Percentiles rank a stretch among this genome's conserved stretches.
These are phyloP conservation scores for Pyronema omphalodes DNA, from an alignment of 495 filamentous ascomycete genomes.

Conservation along the genomic window DNA sequence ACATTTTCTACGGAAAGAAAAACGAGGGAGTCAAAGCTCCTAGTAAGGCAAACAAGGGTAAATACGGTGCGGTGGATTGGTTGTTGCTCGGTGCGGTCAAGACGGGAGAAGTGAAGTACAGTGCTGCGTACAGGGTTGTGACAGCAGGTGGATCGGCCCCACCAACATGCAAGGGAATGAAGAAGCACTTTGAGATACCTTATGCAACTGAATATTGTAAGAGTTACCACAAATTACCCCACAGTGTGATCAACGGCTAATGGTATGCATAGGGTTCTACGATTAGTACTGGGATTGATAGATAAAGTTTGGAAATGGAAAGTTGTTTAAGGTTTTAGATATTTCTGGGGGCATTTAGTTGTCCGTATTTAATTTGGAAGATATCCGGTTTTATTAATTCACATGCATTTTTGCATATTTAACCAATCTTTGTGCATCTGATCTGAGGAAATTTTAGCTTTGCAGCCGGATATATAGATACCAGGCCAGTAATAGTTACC, in stretches of 20 bases:
- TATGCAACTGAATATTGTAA: slow-evolving; percentile 61
- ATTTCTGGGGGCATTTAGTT: no score
- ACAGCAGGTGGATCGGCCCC: slow-evolving; percentile 72
- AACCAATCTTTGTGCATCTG: no score
- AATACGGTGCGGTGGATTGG: slow-evolving; percentile 54
- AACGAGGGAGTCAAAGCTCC: slow-evolving; percentile 39
- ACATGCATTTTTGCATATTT: no score
- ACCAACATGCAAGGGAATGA: slow-evolving; percentile 48
- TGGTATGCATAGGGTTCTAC: not conserved
- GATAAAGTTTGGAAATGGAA: no score
- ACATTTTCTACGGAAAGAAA: slow-evolving; percentile 47
- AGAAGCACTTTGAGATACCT: slow-evolving; percentile 44
- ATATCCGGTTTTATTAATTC: no score
- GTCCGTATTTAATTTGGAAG: no score
- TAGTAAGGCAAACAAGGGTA: slow-evolving; percentile 32
- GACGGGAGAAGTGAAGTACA: slow-evolving; percentile 26
- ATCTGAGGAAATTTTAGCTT: no score
- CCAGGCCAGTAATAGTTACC: no score
- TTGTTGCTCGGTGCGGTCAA: slow-evolving; percentile 44
- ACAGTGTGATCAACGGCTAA: not conserved
- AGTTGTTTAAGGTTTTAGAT: no score
- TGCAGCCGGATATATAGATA: no score
- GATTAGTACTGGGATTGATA: not conserved
- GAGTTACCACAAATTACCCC: slow-evolving; percentile 1
- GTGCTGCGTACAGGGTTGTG: slow-evolving; percentile 67